Base-by-base conservation (phyloP, 441 rosid species). In the Heliophila coronopifolia region DNA sequence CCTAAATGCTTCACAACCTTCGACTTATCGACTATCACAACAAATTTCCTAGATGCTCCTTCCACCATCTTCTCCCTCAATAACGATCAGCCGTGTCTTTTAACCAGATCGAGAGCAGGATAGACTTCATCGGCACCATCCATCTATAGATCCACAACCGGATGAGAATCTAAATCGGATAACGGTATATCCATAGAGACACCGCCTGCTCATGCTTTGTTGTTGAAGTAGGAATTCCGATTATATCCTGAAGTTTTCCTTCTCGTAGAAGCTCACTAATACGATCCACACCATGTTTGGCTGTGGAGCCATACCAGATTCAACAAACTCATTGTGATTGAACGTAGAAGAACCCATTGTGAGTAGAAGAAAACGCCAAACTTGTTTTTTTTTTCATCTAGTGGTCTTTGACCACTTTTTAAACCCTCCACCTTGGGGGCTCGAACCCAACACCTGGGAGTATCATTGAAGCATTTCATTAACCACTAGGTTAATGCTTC, bases 61-160 rank as follows among this genome's bases (percentile, higher is more conserved):
- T 87, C 95, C 15, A 91, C 74, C 98, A 91, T 91, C 53, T 91
- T 91, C 77, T 91, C 98, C 34, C 98, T 62, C 9, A 91, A 44
- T 5, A 91, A 43, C 3, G 98, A 91, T 61, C 96, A 95, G 10
- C 98, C 96, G 26, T 95, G 75, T 24, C 96, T 96, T 39, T 91
- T 91, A 6, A 85, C 98, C 28, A 91, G 59, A 44, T 91, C 83
- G 50, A 91, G 78, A 7, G 46, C 25, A 0, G 79, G 75, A 57
- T 87, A 96, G 9, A 91, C 96, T 68, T 91, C 96, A 23, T 91
- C 98, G 4, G 98, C 98, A 9, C 98, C 98, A 39, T 91, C 96
- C 45, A 91, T 91, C 1, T 95, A 90, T 49, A 91, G 70, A 66
- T 91, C 95, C 40, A 91, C 64, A 48, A 31, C 22, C 1, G 96